A percentile compares a stretch with the other conserved stretches of the same genome.
These are phyloP conservation scores for Scopulariopsis brevicaulis DNA, from an alignment of 2,329 filamentous ascomycete genomes.

Conservation along the genomic window DNA sequence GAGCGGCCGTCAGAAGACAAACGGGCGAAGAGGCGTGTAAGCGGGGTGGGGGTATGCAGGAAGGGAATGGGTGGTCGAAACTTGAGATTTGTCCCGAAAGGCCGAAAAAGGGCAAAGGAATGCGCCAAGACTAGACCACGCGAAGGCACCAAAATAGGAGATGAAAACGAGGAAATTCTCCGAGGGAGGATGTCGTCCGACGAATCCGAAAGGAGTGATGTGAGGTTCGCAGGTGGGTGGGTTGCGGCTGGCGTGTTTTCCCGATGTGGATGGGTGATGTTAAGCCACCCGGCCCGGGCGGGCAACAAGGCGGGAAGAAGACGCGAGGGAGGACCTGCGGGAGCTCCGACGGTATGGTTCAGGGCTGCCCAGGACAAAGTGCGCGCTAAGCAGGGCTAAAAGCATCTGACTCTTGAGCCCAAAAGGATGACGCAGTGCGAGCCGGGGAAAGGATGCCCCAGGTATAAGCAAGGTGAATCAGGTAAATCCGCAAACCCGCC, in stretches of 20 bases:
- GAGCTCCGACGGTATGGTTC: neutral
- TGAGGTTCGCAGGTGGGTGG: neutral
- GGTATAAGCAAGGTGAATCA: constrained; percentile 1
- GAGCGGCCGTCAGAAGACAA: neutral
- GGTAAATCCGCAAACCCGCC: constrained; percentile 5
- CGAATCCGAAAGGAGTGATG: neutral
- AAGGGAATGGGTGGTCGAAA: neutral
- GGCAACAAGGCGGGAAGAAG: neutral
- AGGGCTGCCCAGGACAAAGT: neutral
- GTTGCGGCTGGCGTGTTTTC: neutral
- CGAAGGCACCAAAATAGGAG: neutral
- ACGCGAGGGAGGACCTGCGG: neutral
- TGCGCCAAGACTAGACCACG: neutral
- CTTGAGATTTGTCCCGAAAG: neutral
- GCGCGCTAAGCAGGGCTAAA: neutral
- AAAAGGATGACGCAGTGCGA: neutral
- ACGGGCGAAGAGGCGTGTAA: neutral
- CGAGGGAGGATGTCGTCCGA: neutral
- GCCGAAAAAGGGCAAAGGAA: neutral
- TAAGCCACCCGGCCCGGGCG: neutral
- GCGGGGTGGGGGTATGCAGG: neutral
- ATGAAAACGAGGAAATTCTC: neutral
- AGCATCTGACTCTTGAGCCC: neutral
- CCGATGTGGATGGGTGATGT: neutral
- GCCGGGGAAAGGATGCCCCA: neutral